Evolutionary conservation across 441 rosid species (phyloP).

Genomic region (Eutrema salsugineum): DNA sequence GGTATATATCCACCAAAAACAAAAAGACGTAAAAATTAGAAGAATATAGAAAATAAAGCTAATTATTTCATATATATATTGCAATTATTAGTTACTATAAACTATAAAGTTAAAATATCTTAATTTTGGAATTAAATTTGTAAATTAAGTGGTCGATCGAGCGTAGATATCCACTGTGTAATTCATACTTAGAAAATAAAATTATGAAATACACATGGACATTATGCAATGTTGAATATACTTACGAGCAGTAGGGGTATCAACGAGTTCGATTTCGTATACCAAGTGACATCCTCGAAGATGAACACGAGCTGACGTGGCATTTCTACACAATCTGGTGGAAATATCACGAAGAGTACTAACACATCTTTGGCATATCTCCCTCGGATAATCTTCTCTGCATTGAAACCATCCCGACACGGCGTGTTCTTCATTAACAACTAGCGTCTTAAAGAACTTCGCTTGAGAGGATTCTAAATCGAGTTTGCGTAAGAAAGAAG

Average conservation of each 20-base stretch:
- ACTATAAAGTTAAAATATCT: too few relatives aligned
- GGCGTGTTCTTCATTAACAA: conserved; percentile 37
- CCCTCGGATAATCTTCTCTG: conserved; percentile 44
- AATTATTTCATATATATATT: too few relatives aligned
- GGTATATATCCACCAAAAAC: too few relatives aligned
- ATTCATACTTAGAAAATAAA: not conserved
- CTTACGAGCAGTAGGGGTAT: conserved; percentile 3
- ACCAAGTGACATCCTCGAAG: conserved; percentile 63
- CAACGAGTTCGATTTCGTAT: conserved; percentile 43
- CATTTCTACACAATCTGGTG: conserved; percentile 34
- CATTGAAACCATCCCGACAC: conserved; percentile 76
- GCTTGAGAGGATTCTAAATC: conserved; percentile 39
- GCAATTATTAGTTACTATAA: too few relatives aligned
- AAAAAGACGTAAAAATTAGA: too few relatives aligned
- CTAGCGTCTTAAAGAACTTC: conserved; percentile 52
- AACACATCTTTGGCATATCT: conserved; percentile 55
- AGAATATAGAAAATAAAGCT: too few relatives aligned
- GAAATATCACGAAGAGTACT: conserved; percentile 38
- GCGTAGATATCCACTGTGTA: not conserved
- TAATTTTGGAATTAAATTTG: too few relatives aligned
- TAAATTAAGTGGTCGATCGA: too few relatives aligned
- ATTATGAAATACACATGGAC: not conserved
- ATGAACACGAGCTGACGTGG: conserved; percentile 60
- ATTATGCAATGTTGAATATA: not conserved
- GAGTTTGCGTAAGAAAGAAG: conserved; percentile 42